Evolutionary conservation across 441 rosid species (phyloP).

Genomic region (Corymbia citriodora): DNA sequence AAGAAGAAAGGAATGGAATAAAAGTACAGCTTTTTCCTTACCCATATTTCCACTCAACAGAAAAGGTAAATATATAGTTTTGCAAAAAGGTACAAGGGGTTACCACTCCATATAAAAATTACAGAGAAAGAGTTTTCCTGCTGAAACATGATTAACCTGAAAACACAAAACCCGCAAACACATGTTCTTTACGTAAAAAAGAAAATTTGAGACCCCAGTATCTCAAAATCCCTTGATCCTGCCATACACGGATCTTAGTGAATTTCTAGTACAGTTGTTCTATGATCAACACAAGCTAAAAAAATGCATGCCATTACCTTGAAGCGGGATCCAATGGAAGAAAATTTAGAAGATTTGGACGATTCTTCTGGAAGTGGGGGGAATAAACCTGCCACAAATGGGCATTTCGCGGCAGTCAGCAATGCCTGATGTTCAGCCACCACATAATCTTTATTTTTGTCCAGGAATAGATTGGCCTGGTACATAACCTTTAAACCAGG

Average conservation of each 20-base stretch:
- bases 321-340: constrained; percentile 15
- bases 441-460: constrained; percentile 15
- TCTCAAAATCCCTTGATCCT: neutral
- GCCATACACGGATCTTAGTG: neutral
- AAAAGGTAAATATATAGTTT: neutral
- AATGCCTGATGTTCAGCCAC: constrained; percentile 16
- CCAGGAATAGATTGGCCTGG: constrained; percentile 11
- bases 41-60: neutral
- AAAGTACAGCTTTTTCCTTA: neutral
- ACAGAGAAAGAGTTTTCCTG: neutral
- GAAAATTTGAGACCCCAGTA: neutral
- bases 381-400: constrained; percentile 5
- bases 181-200: neutral
- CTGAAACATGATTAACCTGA: neutral
- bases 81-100: neutral
- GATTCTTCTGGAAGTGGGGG: constrained; percentile 15
- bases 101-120: neutral
- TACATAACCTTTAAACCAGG: constrained; percentile 4
- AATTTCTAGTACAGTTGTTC: neutral
- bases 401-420: constrained; percentile 9
- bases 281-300: neutral
- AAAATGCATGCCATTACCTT: neutral
- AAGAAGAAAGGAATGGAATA: neutral
- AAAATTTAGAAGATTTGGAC: constrained; percentile 12
- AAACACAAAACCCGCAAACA: neutral